phyloP scores from a whole-genome alignment of 1,284 basidiomycete species.

The Somion occarium region DNA sequence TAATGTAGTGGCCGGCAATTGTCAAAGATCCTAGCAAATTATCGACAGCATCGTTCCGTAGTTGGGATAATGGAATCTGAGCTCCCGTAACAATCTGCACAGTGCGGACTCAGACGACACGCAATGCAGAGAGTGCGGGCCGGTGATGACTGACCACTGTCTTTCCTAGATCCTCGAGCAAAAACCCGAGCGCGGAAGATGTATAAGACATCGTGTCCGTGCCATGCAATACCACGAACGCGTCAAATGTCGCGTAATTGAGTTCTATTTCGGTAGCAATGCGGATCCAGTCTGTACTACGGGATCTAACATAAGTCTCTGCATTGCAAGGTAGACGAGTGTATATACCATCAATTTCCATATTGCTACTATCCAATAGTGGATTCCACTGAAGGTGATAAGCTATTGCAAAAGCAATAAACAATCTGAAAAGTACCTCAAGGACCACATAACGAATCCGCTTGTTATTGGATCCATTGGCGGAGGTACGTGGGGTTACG shows the following conservation, averaged over 20 bases:
- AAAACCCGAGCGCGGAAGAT: slow-evolving; percentile 82
- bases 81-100: slow-evolving; percentile 82
- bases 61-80: slow-evolving; percentile 86
- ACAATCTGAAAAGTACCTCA: slow-evolving; percentile 47
- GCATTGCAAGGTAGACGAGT: slow-evolving; percentile 8
- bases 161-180: slow-evolving; percentile 89
- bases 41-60: slow-evolving; percentile 87
- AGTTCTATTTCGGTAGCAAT: slow-evolving; percentile 89
- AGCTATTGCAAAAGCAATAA: too few species aligned
- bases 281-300: slow-evolving; percentile 74
- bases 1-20: slow-evolving; percentile 86
- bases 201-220: slow-evolving; percentile 94
- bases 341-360: slow-evolving; percentile 64
- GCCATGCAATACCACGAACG: slow-evolving; percentile 88
- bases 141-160: slow-evolving; percentile 55
- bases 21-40: slow-evolving; percentile 85
- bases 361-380: slow-evolving; percentile 85
- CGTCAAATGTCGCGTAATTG: slow-evolving; percentile 82
- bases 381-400: slow-evolving; percentile 90
- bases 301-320: slow-evolving; percentile 13
- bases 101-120: too few species aligned
- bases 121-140: background rate
- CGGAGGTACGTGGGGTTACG: slow-evolving; percentile 67
- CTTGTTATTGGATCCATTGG: slow-evolving; percentile 59
- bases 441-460: slow-evolving; percentile 77